phyloP scores from a whole-genome alignment of 257 asterid genomes.

The Przewalskia tangutica region DNA sequence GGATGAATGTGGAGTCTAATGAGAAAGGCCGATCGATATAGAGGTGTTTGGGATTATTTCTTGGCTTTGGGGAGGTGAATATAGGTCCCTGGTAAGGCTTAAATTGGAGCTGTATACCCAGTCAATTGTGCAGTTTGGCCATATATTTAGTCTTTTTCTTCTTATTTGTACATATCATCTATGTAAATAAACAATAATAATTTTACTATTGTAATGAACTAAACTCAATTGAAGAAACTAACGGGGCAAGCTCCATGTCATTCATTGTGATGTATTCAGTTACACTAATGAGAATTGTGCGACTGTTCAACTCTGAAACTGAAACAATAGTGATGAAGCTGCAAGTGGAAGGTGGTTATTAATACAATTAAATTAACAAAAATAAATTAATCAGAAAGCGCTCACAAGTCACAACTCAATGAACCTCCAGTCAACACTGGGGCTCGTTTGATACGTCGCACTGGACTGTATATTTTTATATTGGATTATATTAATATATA shows the following conservation, averaged over 20 bases:
- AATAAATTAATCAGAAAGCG: too few relatives aligned
- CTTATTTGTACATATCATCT: not conserved
- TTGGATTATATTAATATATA: too few relatives aligned
- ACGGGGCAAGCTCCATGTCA: too few relatives aligned
- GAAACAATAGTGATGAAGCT: not conserved
- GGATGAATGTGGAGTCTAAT: constrained; percentile 18
- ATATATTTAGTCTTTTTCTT: too few relatives aligned
- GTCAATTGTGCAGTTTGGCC: not conserved
- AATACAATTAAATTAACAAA: not conserved
- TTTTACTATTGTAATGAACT: not conserved
- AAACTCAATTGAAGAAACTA: not conserved
- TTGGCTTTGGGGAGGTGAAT: not conserved
- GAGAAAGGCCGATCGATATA: not conserved
- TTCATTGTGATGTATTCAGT: not conserved
- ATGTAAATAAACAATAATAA: not conserved
- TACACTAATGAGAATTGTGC: not conserved
- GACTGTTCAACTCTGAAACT: not conserved
- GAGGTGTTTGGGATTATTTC: not conserved
- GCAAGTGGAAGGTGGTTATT: not conserved
- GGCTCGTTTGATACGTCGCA: too few relatives aligned
- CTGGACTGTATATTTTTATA: too few relatives aligned
- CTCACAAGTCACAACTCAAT: too few relatives aligned
- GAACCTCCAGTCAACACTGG: too few relatives aligned
- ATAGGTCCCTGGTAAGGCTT: not conserved
- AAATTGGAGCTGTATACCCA: not conserved